These are phyloP conservation scores for Botrytis aclada DNA, from an alignment of 2,329 filamentous ascomycete genomes.

Conservation along the genomic window DNA sequence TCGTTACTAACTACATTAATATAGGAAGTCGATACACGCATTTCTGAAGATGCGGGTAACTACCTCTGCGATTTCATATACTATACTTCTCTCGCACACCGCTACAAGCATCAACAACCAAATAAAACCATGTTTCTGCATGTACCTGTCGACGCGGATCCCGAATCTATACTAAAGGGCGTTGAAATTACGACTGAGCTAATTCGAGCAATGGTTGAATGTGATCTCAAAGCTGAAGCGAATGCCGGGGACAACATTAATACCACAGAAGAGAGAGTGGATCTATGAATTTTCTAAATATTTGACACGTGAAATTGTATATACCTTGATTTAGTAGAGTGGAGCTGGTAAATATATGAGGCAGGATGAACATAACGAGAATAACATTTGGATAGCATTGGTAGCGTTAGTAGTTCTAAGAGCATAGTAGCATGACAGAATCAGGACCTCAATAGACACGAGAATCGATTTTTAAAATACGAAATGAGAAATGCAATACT, in stretches of 20 bases:
- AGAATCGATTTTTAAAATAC: not conserved
- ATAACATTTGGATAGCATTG: not conserved
- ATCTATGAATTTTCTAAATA: not conserved
- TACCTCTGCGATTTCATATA: slow-evolving; percentile 80
- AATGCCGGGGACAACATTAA: not conserved
- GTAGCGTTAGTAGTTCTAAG: not conserved
- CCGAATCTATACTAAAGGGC: slow-evolving; percentile 48
- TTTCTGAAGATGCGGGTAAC: slow-evolving; percentile 67
- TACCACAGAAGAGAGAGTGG: not conserved
- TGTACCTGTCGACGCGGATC: slow-evolving; percentile 60
- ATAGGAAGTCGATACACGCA: slow-evolving; percentile 44
- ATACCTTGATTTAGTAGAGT: not conserved
- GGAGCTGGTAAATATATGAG: not conserved
- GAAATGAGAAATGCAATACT: not conserved
- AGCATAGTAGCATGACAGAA: not conserved
- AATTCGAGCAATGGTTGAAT: slow-evolving; percentile 55
- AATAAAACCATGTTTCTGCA: slow-evolving; percentile 66
- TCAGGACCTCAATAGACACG: too few relatives aligned
- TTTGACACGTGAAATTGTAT: not conserved
- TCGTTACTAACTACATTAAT: not conserved
- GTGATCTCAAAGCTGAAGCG: slow-evolving; percentile 18
- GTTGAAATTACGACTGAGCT: slow-evolving; percentile 52
- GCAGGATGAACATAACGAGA: not conserved
- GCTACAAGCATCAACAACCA: slow-evolving; percentile 47
- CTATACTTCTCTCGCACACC: slow-evolving; percentile 62